Evolutionary conservation across 1,139 yeast species (phyloP), one percentile per base, ranked within the genome.

Genomic region (Groenewaldozyma auringiensis): DNA sequence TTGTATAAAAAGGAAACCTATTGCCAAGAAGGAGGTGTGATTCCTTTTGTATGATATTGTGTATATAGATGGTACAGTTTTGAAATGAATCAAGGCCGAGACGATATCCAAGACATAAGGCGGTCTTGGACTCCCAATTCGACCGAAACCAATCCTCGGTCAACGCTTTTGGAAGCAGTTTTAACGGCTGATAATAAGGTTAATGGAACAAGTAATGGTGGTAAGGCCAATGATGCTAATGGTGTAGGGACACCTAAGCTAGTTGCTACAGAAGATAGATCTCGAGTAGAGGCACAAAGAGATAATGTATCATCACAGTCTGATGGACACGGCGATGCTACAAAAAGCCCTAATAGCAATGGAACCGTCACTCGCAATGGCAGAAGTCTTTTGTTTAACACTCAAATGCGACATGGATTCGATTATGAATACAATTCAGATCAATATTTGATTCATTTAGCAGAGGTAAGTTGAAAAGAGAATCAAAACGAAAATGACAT

Each of bases 331-430:
- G 44, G 34, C 9, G 34, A 16, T 8, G 20, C 40, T 17, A 25
- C 29, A 25, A 14, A 13, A 21, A 16, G 41, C 9, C 21, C 29
- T n/a, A 22, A 4, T 22, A 13, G 22, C 20, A 32, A 40, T 40
- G 37, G 21, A 22, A 32, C n/a, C 21, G 27, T 39, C 21, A 25
- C 43, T 18, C 17, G 14, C 9, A 31, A 25, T 18, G 21, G 44
- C 17, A 18, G 44, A 22, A 41, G 41, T 39, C 36, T 27, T 9
- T 39, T 49, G 44, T 55, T 54, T 43, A 56, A 56, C 37, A 53
- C 59, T 13, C 49, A 46, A 2, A 61, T 65, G 11, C 60, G 95
- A 49, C 95, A 86, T 63, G 96, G 95, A 1, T 85, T 86, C 60
- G 92, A 80, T 51, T 79, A 79, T 53, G 87, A 83, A 51, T 72